phyloP scores from a whole-genome alignment of 106 monocot genomes.

The Platanthera guangdongensis region DNA sequence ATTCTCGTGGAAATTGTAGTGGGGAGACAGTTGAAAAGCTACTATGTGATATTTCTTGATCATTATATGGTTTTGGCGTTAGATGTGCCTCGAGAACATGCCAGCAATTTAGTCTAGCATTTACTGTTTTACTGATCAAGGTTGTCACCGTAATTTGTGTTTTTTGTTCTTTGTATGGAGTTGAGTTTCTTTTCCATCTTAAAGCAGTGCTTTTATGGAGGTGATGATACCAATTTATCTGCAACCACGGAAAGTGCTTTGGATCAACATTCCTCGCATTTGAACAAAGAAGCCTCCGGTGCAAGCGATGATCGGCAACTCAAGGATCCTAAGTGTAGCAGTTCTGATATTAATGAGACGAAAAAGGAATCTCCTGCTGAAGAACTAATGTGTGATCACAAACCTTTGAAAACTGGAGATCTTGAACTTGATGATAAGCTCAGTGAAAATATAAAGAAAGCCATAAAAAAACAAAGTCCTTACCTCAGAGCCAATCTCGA shows the following conservation, averaged over 20 bases:
- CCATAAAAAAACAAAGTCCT: constrained; percentile 53
- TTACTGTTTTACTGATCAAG: background rate
- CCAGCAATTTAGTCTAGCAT: background rate
- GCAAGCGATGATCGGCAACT: constrained; percentile 6
- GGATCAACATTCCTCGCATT: constrained; percentile 3
- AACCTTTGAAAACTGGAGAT: constrained; percentile 12
- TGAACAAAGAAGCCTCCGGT: constrained; percentile 9
- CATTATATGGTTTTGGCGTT: background rate
- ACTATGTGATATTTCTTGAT: background rate
- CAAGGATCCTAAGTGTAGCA: constrained; percentile 18
- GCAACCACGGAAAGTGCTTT: constrained; percentile 14
- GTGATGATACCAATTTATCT: constrained; percentile 22
- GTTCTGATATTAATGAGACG: constrained; percentile 16
- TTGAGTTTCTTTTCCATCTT: constrained; percentile 4
- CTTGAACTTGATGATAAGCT: constrained; percentile 13
- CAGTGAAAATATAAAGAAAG: constrained; percentile 66
- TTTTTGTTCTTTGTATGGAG: background rate
- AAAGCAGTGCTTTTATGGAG: constrained; percentile 45
- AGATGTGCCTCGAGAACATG: background rate
- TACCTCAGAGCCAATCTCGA: constrained; percentile 56
- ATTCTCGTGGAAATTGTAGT: background rate
- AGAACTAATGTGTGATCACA: constrained; percentile 12
- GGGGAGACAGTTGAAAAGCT: background rate
- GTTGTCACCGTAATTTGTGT: background rate
- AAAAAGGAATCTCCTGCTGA: constrained; percentile 17